Conservation (phyloP, 116 monocot genomes). For the Dioscorea cayenensis region DNA sequence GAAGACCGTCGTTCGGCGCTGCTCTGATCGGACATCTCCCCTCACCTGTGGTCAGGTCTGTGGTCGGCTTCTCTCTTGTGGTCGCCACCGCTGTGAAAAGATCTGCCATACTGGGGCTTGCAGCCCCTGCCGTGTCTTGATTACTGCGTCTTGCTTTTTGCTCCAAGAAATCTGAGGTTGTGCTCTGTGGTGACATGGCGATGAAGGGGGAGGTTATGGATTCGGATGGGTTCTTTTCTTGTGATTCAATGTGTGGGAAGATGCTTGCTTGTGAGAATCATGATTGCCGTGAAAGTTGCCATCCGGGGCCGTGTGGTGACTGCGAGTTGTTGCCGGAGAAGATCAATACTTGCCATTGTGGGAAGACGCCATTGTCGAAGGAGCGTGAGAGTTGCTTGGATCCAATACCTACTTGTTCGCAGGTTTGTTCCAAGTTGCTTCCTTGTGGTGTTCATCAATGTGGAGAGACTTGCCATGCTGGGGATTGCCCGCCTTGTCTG, state of each 20-base stretch:
- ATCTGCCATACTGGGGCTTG: conserved; percentile 75
- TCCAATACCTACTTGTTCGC: conserved; percentile 67
- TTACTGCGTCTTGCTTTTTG: conserved; percentile 77
- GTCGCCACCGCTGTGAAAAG: conserved; percentile 59
- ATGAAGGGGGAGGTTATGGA: conserved; percentile 48
- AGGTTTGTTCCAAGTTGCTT: conserved; percentile 64
- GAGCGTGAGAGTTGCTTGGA: conserved; percentile 71
- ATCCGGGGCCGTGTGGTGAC: conserved; percentile 81
- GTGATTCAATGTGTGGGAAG: conserved; percentile 37
- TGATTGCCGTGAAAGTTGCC: conserved; percentile 52
- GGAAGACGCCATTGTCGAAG: conserved; percentile 44
- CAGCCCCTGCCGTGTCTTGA: conserved; percentile 47
- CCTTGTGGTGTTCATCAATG: conserved; percentile 60
- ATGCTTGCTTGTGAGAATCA: conserved; percentile 78
- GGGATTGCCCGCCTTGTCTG: conserved; percentile 60
- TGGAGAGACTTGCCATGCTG: conserved; percentile 67
- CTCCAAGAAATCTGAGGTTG: conserved; percentile 52
- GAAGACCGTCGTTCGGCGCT: conserved; percentile 66
- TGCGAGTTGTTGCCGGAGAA: conserved; percentile 52
- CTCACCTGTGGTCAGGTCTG: conserved; percentile 67
- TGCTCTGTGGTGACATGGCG: conserved; percentile 78
- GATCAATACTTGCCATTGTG: conserved; percentile 66
- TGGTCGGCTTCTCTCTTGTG: conserved; percentile 40
- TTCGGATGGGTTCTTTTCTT: conserved; percentile 63
- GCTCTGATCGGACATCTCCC: conserved; percentile 47